Percentiles rank a stretch among this genome's conserved stretches.
Evolutionary conservation across 1,139 yeast genomes (phyloP).

Genomic region (Kodamaea plutei): DNA sequence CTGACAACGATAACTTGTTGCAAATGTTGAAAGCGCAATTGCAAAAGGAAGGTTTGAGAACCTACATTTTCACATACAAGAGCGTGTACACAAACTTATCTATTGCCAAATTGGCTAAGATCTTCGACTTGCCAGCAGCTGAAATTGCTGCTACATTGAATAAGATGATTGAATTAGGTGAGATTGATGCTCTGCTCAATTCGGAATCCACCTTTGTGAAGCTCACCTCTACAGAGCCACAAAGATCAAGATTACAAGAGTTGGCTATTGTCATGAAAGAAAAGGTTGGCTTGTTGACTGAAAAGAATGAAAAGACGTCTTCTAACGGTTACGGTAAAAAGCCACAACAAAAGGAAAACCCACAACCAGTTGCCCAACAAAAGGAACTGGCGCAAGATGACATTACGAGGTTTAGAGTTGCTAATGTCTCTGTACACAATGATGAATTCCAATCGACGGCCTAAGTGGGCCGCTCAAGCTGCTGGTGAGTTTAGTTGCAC

Average conservation of each 20-base stretch:
- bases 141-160: slow-evolving; percentile 62
- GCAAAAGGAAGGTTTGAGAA: slow-evolving; percentile 86
- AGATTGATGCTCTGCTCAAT: slow-evolving; percentile 60
- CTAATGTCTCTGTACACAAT: slow-evolving; percentile 43
- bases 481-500: slow-evolving; percentile 10
- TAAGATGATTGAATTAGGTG: slow-evolving; percentile 73
- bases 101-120: slow-evolving; percentile 56
- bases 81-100: slow-evolving; percentile 73
- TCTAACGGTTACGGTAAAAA: slow-evolving; percentile 63
- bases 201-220: slow-evolving; percentile 54
- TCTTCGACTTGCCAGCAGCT: slow-evolving; percentile 60
- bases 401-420: slow-evolving; percentile 42
- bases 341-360: slow-evolving; percentile 23
- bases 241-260: slow-evolving; percentile 81
- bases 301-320: slow-evolving; percentile 81
- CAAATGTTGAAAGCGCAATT: slow-evolving; percentile 70
- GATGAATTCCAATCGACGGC: slow-evolving; percentile 44
- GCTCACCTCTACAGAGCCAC: slow-evolving; percentile 70
- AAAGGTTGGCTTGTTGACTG: slow-evolving; percentile 75
- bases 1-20: slow-evolving; percentile 63
- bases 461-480: too few species aligned
- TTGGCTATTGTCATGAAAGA: slow-evolving; percentile 86
- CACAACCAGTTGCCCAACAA: slow-evolving; percentile 18
- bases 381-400: slow-evolving; percentile 34
- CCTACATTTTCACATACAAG: slow-evolving; percentile 83